Evolutionary conservation across 768 basidiomycete species (phyloP), one percentile per base, ranked within the genome.

Genomic region (Lentinula sp.): DNA sequence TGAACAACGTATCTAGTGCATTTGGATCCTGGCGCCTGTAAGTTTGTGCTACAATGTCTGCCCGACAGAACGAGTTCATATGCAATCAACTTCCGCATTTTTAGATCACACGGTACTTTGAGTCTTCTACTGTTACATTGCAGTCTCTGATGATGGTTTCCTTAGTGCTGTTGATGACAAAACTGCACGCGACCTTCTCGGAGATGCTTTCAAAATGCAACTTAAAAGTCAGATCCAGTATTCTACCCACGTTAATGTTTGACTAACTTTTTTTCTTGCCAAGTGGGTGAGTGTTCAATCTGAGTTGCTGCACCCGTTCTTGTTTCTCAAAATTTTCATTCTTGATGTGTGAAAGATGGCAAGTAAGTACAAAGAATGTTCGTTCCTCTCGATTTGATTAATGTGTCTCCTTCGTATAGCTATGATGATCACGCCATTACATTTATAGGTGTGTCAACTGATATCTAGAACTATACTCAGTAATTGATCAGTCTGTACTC

Each of bases 21-120:
- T 86, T 39, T 87, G 84, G 84, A 84, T 86, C 64, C 68, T 86
- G n/a, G 85, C 85, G 2, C 84, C 85, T 3, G 86, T 86, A 52
- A 83, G 50, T 15, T 8, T 34, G 15, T 11, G 13, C 9, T 2
- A 51, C n/a, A 34, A 23, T 46, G 1, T 18, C 9, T 13, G 37
- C 9, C 8, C 46, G 21, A 9, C 9, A 9, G 46, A 11, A 23
- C 21, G 9, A 23, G 21, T 48, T 48, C 46, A 9, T 23, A 48
- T 48, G 5, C 46, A 8, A 16, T 5, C 2, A 6, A 23, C 46
- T 21, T 48, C 18, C 18, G 15, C 21, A 32, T 34, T 5, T 51
- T 9, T 16, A 51, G 50, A 51, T 79, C 35, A 67, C 57, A 57
- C 57, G 6, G 53, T 50, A 13, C 18, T 46, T 10, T 13, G 35